Evolutionary conservation across 495 filamentous ascomycete genomes (phyloP).

Genomic region (Neurospora sp.): DNA sequence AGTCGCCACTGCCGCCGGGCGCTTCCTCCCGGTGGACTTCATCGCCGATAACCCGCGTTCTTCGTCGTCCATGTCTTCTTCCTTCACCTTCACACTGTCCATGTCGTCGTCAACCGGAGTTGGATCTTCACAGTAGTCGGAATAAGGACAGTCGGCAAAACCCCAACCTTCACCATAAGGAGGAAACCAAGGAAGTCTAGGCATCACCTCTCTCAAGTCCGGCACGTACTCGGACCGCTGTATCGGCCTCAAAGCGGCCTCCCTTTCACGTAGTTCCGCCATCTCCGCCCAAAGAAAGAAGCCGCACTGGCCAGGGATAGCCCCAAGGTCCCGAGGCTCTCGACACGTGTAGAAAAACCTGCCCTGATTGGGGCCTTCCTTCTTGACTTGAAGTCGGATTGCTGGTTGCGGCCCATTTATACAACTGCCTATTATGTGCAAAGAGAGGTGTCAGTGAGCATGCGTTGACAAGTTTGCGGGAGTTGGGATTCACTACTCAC

Average conservation of each 20-base stretch:
- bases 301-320: conserved; percentile 35
- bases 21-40: not conserved
- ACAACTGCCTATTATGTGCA: not conserved
- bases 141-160: not conserved
- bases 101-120: not conserved
- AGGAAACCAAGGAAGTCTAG: not conserved
- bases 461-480: not conserved
- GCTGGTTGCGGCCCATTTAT: conserved; percentile 42
- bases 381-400: conserved; percentile 50
- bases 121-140: not conserved
- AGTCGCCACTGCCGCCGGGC: not conserved
- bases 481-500: not conserved
- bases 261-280: conserved; percentile 47
- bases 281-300: conserved; percentile 66
- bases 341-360: conserved; percentile 59
- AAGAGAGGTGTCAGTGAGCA: not conserved
- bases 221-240: not conserved
- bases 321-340: not conserved
- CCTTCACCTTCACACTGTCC: not conserved
- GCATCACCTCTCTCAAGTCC: not conserved
- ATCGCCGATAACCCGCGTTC: not conserved
- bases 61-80: not conserved
- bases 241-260: conserved; percentile 28
- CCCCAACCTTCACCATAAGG: not conserved
- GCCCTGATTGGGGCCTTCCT: conserved; percentile 56